Percentiles rank a stretch among this genome's conserved stretches.
phyloP scores from a whole-genome alignment of 2,329 filamentous ascomycete species.

The Cyclaneusma minus region DNA sequence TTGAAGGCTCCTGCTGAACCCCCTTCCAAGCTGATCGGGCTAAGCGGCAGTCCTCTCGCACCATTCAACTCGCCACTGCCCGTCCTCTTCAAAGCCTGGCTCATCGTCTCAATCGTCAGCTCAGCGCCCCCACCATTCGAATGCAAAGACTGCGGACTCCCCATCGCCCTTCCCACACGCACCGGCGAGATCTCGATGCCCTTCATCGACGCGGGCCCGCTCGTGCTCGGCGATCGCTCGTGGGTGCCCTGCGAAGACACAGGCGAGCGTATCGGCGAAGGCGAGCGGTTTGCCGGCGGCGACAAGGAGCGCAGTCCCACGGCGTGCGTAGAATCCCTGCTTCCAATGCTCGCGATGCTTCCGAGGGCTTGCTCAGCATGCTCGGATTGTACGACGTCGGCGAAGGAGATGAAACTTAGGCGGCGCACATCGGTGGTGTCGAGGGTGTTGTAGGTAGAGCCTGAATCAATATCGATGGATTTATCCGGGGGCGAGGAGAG shows the following conservation, averaged over 20 bases:
- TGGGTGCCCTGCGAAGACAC: constrained; percentile 51
- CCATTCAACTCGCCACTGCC: constrained; percentile 63
- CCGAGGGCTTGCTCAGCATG: constrained; percentile 47
- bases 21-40: constrained; percentile 31
- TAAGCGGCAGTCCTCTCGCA: constrained; percentile 38
- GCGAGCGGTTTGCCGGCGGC: constrained; percentile 45
- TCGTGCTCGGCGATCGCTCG: constrained; percentile 59
- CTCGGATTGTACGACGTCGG: constrained; percentile 81
- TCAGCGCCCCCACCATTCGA: constrained; percentile 49
- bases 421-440: constrained; percentile 68
- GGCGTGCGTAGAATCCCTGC: constrained; percentile 55
- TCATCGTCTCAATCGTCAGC: constrained; percentile 85
- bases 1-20: constrained; percentile 5
- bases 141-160: constrained; percentile 44
- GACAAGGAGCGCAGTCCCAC: constrained; percentile 48
- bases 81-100: constrained; percentile 72
- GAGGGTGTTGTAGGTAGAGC: constrained; percentile 62
- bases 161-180: constrained; percentile 36
- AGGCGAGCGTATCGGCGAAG: constrained; percentile 67
- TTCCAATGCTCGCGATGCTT: constrained; percentile 27
- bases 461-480: constrained; percentile 37
- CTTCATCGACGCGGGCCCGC: constrained; percentile 60
- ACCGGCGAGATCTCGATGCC: constrained; percentile 56
- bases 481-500: constrained; percentile 35
- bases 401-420: constrained; percentile 90